phyloP scores from a whole-genome alignment of 1,284 basidiomycete genomes.

The Marasmius fiardii region DNA sequence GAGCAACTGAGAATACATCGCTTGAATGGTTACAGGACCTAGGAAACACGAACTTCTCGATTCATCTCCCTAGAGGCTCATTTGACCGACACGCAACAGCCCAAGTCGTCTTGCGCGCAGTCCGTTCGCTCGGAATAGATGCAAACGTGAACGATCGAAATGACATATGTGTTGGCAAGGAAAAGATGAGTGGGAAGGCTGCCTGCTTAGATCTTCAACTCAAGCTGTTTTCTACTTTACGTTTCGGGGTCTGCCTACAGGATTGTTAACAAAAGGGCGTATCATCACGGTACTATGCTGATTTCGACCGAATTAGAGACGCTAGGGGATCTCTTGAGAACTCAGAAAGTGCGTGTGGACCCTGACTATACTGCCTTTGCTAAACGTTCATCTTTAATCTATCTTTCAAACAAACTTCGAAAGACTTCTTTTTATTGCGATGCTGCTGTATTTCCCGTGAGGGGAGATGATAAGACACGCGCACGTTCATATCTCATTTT shows the following conservation, averaged over 20 bases:
- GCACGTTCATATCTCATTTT: background rate
- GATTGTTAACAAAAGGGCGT: conserved; percentile 87
- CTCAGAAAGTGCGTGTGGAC: conserved; percentile 64
- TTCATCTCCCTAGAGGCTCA: conserved; percentile 78
- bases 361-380: background rate
- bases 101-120: conserved; percentile 74
- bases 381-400: conserved; percentile 3
- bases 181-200: conserved; percentile 71
- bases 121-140: conserved; percentile 70
- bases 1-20: conserved; percentile 3
- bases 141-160: conserved; percentile 88
- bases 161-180: conserved; percentile 79
- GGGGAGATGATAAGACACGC: too few species aligned
- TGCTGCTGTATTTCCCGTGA: background rate
- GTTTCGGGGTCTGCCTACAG: conserved; percentile 99
- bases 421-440: background rate
- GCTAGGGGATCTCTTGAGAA: conserved; percentile 70
- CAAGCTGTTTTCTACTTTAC: conserved; percentile 37
- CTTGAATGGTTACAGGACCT: conserved; percentile 62
- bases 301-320: conserved; percentile 76
- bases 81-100: conserved; percentile 86
- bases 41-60: conserved; percentile 97
- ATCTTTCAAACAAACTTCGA: too few species aligned
- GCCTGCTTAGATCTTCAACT: conserved; percentile 1
- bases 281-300: conserved; percentile 99